A percentile compares a stretch with the other conserved stretches of the same genome.
phyloP scores from a whole-genome alignment of 805 yeast species.

The Spathaspora passalidarum region DNA sequence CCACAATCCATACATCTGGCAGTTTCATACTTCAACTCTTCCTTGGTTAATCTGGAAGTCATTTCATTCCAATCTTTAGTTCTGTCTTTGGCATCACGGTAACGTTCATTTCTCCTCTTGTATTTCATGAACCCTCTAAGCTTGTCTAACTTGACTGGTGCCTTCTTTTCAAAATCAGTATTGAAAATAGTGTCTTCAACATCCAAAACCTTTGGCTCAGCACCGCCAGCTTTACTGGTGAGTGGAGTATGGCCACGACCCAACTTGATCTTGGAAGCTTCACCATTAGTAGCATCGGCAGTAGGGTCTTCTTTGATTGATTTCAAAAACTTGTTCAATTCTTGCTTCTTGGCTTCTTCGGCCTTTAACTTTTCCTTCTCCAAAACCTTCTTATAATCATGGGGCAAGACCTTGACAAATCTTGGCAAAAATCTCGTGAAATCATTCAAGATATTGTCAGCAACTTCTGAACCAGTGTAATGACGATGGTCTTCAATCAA shows the following conservation, averaged over 20 bases:
- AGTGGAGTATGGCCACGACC: constrained; percentile 42
- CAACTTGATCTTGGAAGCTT: constrained; percentile 58
- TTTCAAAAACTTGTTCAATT: constrained; percentile 62
- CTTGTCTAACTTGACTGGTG: constrained; percentile 66
- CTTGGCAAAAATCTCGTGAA: constrained; percentile 86
- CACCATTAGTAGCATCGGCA: constrained; percentile 87
- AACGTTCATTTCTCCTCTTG: constrained; percentile 81
- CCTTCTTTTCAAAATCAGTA: constrained; percentile 59
- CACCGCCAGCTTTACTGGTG: constrained; percentile 20
- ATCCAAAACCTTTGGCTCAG: constrained; percentile 85
- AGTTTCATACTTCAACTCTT: constrained; percentile 85
- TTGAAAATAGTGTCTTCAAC: constrained; percentile 86
- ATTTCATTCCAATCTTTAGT: constrained; percentile 91
- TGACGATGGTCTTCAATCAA: constrained; percentile 93
- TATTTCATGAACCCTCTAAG: constrained; percentile 91
- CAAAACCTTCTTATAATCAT: constrained; percentile 86
- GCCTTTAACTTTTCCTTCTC: constrained; percentile 67
- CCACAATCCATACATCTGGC: constrained; percentile 99
- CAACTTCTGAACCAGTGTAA: constrained; percentile 89
- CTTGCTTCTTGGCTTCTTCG: constrained; percentile 63
- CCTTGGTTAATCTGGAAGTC: constrained; percentile 74
- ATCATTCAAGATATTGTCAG: constrained; percentile 75
- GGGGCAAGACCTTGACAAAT: constrained; percentile 90
- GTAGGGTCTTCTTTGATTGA: constrained; percentile 79
- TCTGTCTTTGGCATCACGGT: constrained; percentile 74